Percentiles rank a stretch among this genome's conserved stretches.
These are phyloP conservation scores for Coemansia sp. DNA, from an alignment of 192 early-diverging fungal genomes.

Conservation along the genomic window DNA sequence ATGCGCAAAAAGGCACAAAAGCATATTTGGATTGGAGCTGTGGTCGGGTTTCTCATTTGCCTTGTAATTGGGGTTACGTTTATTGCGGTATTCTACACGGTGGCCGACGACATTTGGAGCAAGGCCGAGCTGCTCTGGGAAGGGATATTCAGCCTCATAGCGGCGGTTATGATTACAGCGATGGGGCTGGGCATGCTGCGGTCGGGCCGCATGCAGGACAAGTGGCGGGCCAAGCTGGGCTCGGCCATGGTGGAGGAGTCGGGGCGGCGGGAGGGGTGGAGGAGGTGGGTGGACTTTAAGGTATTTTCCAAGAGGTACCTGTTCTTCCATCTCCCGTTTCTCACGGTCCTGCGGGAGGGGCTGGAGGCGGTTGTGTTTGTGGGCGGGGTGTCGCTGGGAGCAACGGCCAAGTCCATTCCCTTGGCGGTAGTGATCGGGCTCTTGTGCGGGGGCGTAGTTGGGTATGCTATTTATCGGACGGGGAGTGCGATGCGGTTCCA, in stretches of 20 bases:
- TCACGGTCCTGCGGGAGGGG: conserved; percentile 84
- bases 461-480: conserved; percentile 71
- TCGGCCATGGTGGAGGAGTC: conserved; percentile 49
- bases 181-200: conserved; percentile 84
- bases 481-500: conserved; percentile 68
- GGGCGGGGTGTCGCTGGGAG: conserved; percentile 74
- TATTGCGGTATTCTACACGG: conserved; percentile 73
- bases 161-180: conserved; percentile 68
- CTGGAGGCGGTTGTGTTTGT: conserved; percentile 89
- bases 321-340: conserved; percentile 80
- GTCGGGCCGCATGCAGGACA: conserved; percentile 69
- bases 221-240: conserved; percentile 69
- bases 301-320: conserved; percentile 58
- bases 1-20: conserved; percentile 57
- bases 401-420: conserved; percentile 68
- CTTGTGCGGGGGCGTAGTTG: conserved; percentile 64
- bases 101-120: conserved; percentile 55
- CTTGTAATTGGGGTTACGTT: conserved; percentile 72
- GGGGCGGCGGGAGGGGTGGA: conserved; percentile 34
- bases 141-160: conserved; percentile 78
- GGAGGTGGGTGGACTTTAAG: conserved; percentile 32
- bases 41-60: conserved; percentile 64
- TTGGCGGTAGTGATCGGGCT: conserved; percentile 75
- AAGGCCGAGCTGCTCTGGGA: conserved; percentile 79
- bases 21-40: conserved; percentile 78